These are phyloP conservation scores for Citrus reticulata DNA, from an alignment of 345 rosid genomes.

Conservation along the genomic window DNA sequence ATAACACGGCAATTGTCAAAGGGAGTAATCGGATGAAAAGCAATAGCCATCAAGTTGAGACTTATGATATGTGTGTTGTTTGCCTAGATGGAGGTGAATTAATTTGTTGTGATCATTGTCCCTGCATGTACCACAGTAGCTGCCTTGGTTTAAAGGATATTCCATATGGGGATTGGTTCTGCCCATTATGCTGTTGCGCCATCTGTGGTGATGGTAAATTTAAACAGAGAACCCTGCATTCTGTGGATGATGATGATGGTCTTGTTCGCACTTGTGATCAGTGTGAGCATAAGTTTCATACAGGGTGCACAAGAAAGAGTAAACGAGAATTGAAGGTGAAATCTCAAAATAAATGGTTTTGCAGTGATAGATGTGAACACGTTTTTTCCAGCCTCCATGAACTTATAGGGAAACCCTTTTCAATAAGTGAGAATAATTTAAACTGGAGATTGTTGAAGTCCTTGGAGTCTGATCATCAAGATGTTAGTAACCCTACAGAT, in stretches of 20 bases:
- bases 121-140: constrained; percentile 34
- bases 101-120: constrained; percentile 55
- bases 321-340: constrained; percentile 1
- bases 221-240: constrained; percentile 10
- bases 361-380: constrained; percentile 44
- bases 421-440: constrained; percentile 31
- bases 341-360: constrained; percentile 41
- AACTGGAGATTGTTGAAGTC: constrained; percentile 59
- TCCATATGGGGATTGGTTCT: constrained; percentile 73
- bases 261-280: constrained; percentile 44
- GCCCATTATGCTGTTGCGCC: constrained; percentile 70
- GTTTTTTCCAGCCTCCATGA: constrained; percentile 35
- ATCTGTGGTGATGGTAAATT: constrained; percentile 39
- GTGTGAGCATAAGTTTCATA: constrained; percentile 56
- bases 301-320: constrained; percentile 22
- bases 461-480: constrained; percentile 7
- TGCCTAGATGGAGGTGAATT: constrained; percentile 53
- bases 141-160: constrained; percentile 49
- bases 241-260: background rate
- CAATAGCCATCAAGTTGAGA: background rate
- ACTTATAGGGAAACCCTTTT: constrained; percentile 47
- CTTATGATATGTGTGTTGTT: constrained; percentile 22
- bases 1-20: background rate
- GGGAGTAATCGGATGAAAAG: background rate
- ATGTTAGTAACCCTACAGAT: background rate